These are phyloP conservation scores for Xylariales sp. DNA, from an alignment of 2,329 filamentous ascomycete species.

Conservation along the genomic window DNA sequence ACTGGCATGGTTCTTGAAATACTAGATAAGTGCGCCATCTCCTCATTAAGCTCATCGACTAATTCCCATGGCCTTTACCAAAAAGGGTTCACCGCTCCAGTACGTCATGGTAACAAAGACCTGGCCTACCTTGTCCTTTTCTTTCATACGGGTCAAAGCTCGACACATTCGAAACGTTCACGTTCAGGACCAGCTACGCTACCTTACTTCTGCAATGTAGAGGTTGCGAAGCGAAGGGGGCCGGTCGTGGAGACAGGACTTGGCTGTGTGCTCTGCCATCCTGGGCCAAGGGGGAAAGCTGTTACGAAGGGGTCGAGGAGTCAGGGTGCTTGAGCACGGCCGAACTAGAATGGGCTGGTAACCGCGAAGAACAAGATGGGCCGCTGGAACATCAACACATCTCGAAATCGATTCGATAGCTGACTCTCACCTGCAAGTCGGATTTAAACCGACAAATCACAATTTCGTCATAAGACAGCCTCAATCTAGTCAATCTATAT, in stretches of 20 bases:
- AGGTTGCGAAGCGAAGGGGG: slow-evolving; percentile 9
- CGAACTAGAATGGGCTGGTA: neutral
- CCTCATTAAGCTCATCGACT: neutral
- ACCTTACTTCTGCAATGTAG: no score
- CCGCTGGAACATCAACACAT: no score
- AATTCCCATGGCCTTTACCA: neutral
- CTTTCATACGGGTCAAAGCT: neutral
- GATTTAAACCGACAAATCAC: neutral
- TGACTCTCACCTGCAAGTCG: no score
- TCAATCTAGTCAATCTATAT: neutral
- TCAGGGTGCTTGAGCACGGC: neutral
- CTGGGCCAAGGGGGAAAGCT: slow-evolving; percentile 14
- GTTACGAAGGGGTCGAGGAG: neutral
- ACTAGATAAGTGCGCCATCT: neutral
- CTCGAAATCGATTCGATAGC: no score
- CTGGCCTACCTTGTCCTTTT: neutral
- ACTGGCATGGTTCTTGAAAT: neutral
- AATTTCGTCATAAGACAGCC: neutral
- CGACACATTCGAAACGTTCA: no score
- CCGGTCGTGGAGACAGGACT: slow-evolving; percentile 22
- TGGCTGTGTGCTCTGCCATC: slow-evolving; percentile 21
- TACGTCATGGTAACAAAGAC: neutral
- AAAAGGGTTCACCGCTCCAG: neutral
- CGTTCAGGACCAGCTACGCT: no score
- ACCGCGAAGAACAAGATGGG: no score